phyloP scores from a whole-genome alignment of 2,329 filamentous ascomycete species.

The Colletotrichum sp. region DNA sequence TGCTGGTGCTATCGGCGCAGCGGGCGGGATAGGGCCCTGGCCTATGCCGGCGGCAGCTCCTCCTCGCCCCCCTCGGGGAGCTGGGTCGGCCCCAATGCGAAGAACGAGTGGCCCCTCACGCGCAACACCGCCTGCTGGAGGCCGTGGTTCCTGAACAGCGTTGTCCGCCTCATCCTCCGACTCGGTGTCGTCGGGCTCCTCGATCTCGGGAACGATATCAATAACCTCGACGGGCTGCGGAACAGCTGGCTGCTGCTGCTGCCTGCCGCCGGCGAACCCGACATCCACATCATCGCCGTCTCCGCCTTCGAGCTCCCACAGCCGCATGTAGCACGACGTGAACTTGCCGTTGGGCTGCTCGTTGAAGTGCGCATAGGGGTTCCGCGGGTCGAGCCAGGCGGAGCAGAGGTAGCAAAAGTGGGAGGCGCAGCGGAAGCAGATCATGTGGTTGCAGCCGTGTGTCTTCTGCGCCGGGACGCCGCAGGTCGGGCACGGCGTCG shows the following conservation, averaged over 20 bases:
- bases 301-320: constrained; percentile 90
- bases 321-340: constrained; percentile 78
- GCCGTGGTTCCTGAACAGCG: constrained; percentile 27
- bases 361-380: constrained; percentile 93
- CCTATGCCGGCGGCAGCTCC: neutral
- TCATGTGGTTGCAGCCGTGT: constrained; percentile 97
- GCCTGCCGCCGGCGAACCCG: constrained; percentile 45
- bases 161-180: constrained; percentile 30
- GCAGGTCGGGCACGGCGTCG: constrained; percentile 89
- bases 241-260: constrained; percentile 18
- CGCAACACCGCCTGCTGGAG: constrained; percentile 49
- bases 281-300: constrained; percentile 65
- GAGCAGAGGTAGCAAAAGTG: constrained; percentile 97
- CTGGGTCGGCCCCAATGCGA: constrained; percentile 51
- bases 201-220: constrained; percentile 30
- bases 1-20: constrained; percentile 31
- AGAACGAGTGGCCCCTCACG: constrained; percentile 63
- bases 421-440: constrained; percentile 84
- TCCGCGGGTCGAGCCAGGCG: constrained; percentile 79
- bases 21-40: constrained; percentile 28
- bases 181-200: constrained; percentile 36
- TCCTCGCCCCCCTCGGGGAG: constrained; percentile 28
- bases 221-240: constrained; percentile 20
- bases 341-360: constrained; percentile 53
- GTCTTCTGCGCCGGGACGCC: constrained; percentile 86